Base-by-base conservation (phyloP, 2,329 filamentous ascomycete species). In the Knoxdaviesia capensis region DNA sequence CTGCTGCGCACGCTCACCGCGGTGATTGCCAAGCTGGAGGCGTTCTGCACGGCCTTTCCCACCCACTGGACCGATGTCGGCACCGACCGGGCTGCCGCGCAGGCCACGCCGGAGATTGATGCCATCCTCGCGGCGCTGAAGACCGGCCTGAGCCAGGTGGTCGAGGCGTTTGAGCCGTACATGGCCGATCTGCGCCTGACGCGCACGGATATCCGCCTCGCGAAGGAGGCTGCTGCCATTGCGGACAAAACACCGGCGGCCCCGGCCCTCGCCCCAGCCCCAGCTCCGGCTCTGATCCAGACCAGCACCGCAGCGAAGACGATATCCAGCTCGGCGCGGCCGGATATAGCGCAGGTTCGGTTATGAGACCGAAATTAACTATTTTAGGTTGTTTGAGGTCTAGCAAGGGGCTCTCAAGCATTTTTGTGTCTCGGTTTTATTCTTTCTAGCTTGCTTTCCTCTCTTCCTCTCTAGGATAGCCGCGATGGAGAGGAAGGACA, bases 31-130 rank as follows among this genome's bases (percentile, higher is more conserved):
- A 74, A 74, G 48, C 62, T 94, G 4, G 79, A 93, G 51, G 60
- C 55, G 1, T 85, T 92, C 53, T 67, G 75, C 48, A 56, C 57
- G 6, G 59, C 52, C 3, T 61, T 80, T 37, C 66, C 72, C 1
- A 58, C 74, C 4, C 83, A 90, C 57, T 92, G 84, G 84, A 87
- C 82, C 1, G 86, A 94, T 55, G 61, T 80, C 3, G 64, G 70
- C 11, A 70, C 72, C 29, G 55, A 54, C 34, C 66, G 63, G 43
- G 62, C 71, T 37, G 65, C 65, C 31, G 63, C 66, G 0, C 82
- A 88, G 50, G 62, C 71, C 37, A 65, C 65, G 31, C 63, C 66
- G 0, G 82, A 88, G 50, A 76, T 92, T n/a, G 74, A 87, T 20
- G 65, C 72, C 36, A 65, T 94, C 7, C 49, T 84, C 38, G 60